Conservation (phyloP, 257 asterid genomes). For the Mentha longifolia region DNA sequence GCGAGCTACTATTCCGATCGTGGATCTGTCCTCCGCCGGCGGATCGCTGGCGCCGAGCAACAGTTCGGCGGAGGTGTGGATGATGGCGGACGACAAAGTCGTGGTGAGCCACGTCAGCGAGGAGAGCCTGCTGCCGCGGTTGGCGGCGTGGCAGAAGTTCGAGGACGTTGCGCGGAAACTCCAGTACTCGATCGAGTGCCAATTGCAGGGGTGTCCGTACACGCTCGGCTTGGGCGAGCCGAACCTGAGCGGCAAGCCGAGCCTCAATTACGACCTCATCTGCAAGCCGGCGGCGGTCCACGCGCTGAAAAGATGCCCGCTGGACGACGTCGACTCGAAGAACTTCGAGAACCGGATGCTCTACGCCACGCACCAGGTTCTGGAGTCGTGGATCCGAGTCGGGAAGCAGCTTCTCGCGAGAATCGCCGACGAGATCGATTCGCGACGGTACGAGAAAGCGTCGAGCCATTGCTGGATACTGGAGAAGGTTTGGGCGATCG, state of each 20-base stretch:
- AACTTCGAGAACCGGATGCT: conserved; percentile 69
- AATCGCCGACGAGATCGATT: conserved; percentile 51
- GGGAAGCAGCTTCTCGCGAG: conserved; percentile 52
- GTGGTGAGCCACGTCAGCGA: conserved; percentile 81
- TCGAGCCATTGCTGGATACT: conserved; percentile 66
- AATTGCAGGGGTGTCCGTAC: conserved; percentile 75
- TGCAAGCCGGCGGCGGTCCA: conserved; percentile 80
- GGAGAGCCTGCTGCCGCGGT: conserved; percentile 71
- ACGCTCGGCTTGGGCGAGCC: conserved; percentile 95
- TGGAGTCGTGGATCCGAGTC: conserved; percentile 77
- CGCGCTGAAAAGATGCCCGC: conserved; percentile 57
- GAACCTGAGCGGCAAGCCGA: conserved; percentile 76
- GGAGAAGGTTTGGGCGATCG: conserved; percentile 66
- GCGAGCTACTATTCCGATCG: conserved; percentile 66
- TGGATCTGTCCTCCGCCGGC: conserved; percentile 51
- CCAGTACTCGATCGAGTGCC: conserved; percentile 66
- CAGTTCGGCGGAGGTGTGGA: conserved; percentile 95
- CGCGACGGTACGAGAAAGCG: conserved; percentile 45
- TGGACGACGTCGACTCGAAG: conserved; percentile 42
- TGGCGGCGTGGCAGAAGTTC: conserved; percentile 67
- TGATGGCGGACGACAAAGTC: conserved; percentile 60
- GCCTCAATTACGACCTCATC: conserved; percentile 73
- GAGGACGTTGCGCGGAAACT: conserved; percentile 69
- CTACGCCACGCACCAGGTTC: conserved; percentile 66
- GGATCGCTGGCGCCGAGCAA: conserved; percentile 55